Percentiles rank a stretch among this genome's conserved stretches.
Evolutionary conservation across 331 rosid species (phyloP).

Genomic region (Telfairia occidentalis): DNA sequence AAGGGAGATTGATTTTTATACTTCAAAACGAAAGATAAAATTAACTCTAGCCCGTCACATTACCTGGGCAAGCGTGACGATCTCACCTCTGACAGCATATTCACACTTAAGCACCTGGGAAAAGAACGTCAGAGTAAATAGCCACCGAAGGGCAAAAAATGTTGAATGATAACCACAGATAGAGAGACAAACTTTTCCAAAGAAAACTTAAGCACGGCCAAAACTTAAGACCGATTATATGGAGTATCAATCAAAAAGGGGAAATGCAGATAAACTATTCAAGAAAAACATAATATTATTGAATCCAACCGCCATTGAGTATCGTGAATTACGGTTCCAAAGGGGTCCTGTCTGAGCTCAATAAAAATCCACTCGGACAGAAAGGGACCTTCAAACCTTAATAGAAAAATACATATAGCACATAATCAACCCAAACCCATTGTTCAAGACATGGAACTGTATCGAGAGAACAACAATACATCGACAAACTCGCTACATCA

Average conservation of each 20-base stretch:
- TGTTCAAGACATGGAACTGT: neutral
- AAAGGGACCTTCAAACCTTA: neutral
- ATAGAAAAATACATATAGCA: neutral
- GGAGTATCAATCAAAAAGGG: neutral
- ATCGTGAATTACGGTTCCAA: neutral
- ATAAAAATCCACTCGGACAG: neutral
- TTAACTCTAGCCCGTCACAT: neutral
- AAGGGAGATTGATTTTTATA: neutral
- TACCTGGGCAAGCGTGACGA: slow-evolving; percentile 92
- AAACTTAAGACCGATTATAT: neutral
- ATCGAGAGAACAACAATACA: neutral
- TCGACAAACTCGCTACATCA: neutral
- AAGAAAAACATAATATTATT: neutral
- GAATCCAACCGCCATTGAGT: neutral
- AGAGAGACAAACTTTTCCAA: neutral
- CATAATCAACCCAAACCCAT: neutral
- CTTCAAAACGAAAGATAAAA: neutral
- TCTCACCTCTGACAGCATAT: slow-evolving; percentile 92
- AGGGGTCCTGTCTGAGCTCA: neutral
- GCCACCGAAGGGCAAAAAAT: neutral
- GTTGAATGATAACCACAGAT: neutral
- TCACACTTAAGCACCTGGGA: slow-evolving; percentile 71
- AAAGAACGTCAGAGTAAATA: neutral
- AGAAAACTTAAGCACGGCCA: neutral
- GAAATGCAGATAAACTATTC: neutral